phyloP scores from a whole-genome alignment of 1,284 basidiomycete species.

The Cerrena zonata region DNA sequence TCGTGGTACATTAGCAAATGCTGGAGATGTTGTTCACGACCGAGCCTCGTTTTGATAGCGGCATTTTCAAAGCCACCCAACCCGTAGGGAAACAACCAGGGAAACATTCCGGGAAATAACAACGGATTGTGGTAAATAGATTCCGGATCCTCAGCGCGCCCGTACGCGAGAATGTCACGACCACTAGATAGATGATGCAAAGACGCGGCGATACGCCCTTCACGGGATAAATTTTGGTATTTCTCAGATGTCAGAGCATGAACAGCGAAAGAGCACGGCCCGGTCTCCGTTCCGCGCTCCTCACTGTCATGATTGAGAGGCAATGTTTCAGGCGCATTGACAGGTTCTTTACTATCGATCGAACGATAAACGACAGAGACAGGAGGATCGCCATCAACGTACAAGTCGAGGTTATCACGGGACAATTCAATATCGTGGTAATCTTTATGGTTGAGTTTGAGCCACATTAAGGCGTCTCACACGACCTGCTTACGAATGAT shows the following conservation, averaged over 20 bases:
- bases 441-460: constrained; percentile 33
- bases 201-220: constrained; percentile 12
- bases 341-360: not conserved
- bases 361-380: constrained; percentile 18
- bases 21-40: constrained; percentile 15
- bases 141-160: constrained; percentile 12
- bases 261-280: constrained; percentile 32
- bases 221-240: not conserved
- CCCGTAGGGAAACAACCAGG: constrained; percentile 27
- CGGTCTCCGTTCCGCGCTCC: constrained; percentile 25
- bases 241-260: constrained; percentile 27
- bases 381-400: constrained; percentile 27
- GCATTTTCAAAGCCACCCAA: constrained; percentile 19
- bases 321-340: not conserved
- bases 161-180: constrained; percentile 17
- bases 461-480: constrained; percentile 30
- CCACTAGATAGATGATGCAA: constrained; percentile 17
- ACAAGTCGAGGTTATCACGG: constrained; percentile 26
- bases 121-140: constrained; percentile 23
- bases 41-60: not conserved
- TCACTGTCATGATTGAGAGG: constrained; percentile 23
- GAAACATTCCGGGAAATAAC: constrained; percentile 26
- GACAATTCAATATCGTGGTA: constrained; percentile 34
- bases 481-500: constrained; percentile 28
- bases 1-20: constrained; percentile 34